Percentiles rank a stretch among this genome's conserved stretches.
These are phyloP conservation scores for Dendrobium huoshanense DNA, from an alignment of 106 monocot species.

Conservation along the genomic window DNA sequence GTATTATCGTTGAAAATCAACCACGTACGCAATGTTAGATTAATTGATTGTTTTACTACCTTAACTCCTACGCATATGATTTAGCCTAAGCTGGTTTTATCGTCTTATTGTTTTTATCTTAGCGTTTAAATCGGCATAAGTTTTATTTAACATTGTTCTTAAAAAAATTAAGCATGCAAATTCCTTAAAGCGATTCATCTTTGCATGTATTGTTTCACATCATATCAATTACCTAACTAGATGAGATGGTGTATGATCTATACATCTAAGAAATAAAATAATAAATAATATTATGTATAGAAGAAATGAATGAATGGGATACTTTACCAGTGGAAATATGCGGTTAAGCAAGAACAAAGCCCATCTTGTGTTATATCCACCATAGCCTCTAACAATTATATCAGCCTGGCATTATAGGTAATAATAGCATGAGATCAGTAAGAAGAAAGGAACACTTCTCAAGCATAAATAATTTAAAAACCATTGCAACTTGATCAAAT, in stretches of 20 bases:
- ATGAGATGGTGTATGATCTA: background rate
- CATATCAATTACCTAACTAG: background rate
- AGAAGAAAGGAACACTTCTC: background rate
- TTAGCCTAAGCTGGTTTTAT: too few species aligned
- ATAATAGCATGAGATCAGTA: conserved; percentile 3
- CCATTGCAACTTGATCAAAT: background rate
- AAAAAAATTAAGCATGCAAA: too few species aligned
- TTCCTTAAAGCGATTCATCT: too few species aligned
- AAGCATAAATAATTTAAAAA: background rate
- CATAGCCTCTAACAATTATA: conserved; percentile 83
- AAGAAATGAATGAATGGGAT: background rate
- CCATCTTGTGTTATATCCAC: conserved; percentile 95
- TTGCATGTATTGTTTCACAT: too few species aligned
- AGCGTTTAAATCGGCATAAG: too few species aligned
- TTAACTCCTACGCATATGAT: too few species aligned
- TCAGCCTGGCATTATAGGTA: conserved; percentile 52
- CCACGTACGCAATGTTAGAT: too few species aligned
- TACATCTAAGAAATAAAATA: background rate
- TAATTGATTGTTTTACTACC: too few species aligned
- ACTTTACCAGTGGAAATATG: conserved; percentile 61
- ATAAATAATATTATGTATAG: background rate
- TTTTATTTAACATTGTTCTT: too few species aligned
- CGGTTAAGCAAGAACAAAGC: conserved; percentile 71
- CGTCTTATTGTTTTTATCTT: too few species aligned
- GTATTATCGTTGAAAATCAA: too few species aligned